Evolutionary conservation across 371 early-diverging fungal genomes (phyloP).

Genomic region (Apophysomyces trapeziformis): DNA sequence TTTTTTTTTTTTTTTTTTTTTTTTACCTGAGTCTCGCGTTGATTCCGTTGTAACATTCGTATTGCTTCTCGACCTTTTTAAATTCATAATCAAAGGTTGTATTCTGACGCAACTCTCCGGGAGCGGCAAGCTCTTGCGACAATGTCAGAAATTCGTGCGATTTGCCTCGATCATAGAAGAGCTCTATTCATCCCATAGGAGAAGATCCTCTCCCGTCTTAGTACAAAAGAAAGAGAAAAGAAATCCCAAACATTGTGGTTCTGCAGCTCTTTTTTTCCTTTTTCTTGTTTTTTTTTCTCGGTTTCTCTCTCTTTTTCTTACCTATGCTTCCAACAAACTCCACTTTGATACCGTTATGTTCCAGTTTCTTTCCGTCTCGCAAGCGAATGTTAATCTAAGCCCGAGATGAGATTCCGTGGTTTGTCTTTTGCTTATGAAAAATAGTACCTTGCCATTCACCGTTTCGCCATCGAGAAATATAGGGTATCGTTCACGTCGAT

Average conservation of each 20-base stretch:
- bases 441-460: slow-evolving; percentile 87
- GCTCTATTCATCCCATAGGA: slow-evolving; percentile 55
- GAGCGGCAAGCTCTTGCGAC: slow-evolving; percentile 86
- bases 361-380: slow-evolving; percentile 89
- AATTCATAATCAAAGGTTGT: slow-evolving; percentile 87
- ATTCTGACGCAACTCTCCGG: slow-evolving; percentile 81
- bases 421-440: not conserved
- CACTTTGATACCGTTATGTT: slow-evolving; percentile 97
- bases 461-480: slow-evolving; percentile 97
- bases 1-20: slow-evolving; percentile 10
- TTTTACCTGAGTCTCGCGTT: slow-evolving; percentile 84
- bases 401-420: not conserved
- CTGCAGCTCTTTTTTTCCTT: not conserved
- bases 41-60: slow-evolving; percentile 89
- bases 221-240: slow-evolving; percentile 1
- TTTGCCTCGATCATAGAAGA: slow-evolving; percentile 94
- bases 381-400: slow-evolving; percentile 85
- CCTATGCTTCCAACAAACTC: slow-evolving; percentile 97
- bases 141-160: slow-evolving; percentile 93
- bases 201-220: not conserved
- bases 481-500: slow-evolving; percentile 85
- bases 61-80: slow-evolving; percentile 92
- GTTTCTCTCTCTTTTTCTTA: slow-evolving; percentile 30
- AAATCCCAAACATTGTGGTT: not conserved
- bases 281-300: not conserved